Evolutionary conservation across 2,329 filamentous ascomycete genomes (phyloP).

Genomic region (Bipolaris oryzae): DNA sequence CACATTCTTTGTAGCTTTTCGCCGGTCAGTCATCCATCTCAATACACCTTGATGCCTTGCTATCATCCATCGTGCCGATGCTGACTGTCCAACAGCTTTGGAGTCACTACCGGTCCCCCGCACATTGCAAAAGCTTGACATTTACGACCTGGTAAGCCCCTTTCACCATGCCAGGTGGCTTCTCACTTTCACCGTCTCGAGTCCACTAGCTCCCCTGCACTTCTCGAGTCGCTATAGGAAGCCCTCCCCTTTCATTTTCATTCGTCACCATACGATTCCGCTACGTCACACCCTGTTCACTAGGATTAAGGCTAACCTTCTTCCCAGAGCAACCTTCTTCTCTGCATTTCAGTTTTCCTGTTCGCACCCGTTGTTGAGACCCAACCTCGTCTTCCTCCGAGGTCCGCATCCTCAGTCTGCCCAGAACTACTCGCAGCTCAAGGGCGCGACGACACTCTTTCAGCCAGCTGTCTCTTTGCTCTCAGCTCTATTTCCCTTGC

Average conservation of each 20-base stretch:
- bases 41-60: slow-evolving; percentile 2
- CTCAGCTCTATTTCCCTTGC: slow-evolving; percentile 2
- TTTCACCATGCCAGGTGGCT: slow-evolving; percentile 13
- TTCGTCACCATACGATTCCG: slow-evolving; percentile 15
- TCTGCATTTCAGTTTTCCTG: slow-evolving; percentile 39
- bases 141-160: slow-evolving; percentile 48
- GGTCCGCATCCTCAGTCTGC: slow-evolving; percentile 12
- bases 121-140: slow-evolving; percentile 50
- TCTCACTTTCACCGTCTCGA: slow-evolving; percentile 15
- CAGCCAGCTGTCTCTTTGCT: slow-evolving; percentile 1
- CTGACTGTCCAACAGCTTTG: slow-evolving; percentile 45
- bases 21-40: slow-evolving; percentile 25
- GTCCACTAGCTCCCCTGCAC: slow-evolving; percentile 1
- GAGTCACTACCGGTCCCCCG: slow-evolving; percentile 48
- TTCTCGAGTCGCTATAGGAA: slow-evolving; percentile 4
- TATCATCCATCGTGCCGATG: slow-evolving; percentile 1
- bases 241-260: slow-evolving; percentile 27
- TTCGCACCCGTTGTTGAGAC: slow-evolving; percentile 23
- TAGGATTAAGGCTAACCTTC: slow-evolving; percentile 20
- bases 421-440: slow-evolving; percentile 12
- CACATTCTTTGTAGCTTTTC: slow-evolving; percentile 55
- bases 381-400: slow-evolving; percentile 16
- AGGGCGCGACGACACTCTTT: slow-evolving; percentile 4
- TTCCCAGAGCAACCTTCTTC: slow-evolving; percentile 39
- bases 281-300: background rate